Base-by-base conservation (phyloP, 768 basidiomycete species). In the Clitopilus hobsonii region DNA sequence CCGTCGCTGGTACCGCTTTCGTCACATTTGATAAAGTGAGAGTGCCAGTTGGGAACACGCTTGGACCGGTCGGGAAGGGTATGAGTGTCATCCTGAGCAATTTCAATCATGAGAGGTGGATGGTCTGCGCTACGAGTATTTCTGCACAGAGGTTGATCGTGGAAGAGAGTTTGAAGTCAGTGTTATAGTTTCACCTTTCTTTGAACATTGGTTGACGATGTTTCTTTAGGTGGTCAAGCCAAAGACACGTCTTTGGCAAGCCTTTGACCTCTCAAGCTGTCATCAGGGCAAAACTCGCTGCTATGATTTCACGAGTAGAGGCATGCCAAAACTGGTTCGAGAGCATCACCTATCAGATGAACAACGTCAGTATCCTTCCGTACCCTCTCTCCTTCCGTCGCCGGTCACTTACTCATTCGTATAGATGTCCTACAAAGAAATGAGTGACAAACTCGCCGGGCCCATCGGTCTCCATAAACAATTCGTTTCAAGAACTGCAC, bases 21-120 rank as follows among this genome's bases (percentile, higher is more conserved):
- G 84, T 96, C 25, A 88, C 80, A 0, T 94, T 94, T 64, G 83
- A 92, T 65, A 83, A 86, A 58, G 79, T 76, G 29, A 88, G 89
- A 51, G 94, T 96, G 0, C 94, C 95, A 0, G 76, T 89, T 7
- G 81, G 86, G 45, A 86, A 98, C 66, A 91, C 90, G 50, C 81
- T 98, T n/a, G 96, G 96, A 7, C 76, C 85, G 60, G 84, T 89
- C 55, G 89, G 93, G 52, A 82, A 82, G 45, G 96, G 96, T 47
- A 80, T 98, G 76, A 79, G 83, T 51, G 85, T 90, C 56, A 89
- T 91, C 54, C 74, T 95, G 20, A 87, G 81, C 65, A 93, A 93
- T 71, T 92, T 93, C 69, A 92, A 94, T 64, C 91, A 93, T 65
- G 91, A 93, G 64, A 82, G 91, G 52, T 92, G 90, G 91, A 91